Base-by-base conservation (phyloP, 306 rosid species). In the Biancaea sappan region DNA sequence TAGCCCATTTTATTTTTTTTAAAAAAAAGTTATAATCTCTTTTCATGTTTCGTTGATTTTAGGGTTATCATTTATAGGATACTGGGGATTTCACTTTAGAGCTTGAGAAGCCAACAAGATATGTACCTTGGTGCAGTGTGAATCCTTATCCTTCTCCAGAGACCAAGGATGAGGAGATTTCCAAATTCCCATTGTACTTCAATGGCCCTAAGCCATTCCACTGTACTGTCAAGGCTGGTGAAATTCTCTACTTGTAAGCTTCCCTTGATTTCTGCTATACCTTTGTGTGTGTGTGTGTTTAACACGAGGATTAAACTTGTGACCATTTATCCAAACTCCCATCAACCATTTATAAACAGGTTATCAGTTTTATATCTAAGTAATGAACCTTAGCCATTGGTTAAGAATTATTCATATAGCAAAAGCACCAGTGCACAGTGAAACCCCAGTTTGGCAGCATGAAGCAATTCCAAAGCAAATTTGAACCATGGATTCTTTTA, bases 121-220 rank as follows among this genome's bases (percentile, higher is more conserved):
- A 77, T 77, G 96, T 92, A 41, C 96, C 98, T 37, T 90, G 98
- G 96, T 92, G 88, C 60, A 90, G 96, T 67, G 94, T 90, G 61
- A 77, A 90, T 66, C 96, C 96, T 77, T 88, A 77, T 66, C 94
- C 92, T 79, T 79, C 88, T 28, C 59, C 63, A 0, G 84, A 84
- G 85, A 77, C 37, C 41, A 58, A 67, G 72, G 83, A 81, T 6
- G 67, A 69, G 2, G 88, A 84, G 73, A 74, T 80, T 40, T 71
- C 84, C 7, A 84, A 80, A 64, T 90, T 84, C 35, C 96, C 96
- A 1, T 65, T 88, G 66, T 90, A 79, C 58, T 90, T 92, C 74
- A 73, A 82, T 13, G 91, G 92, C 14, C 91, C 94, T n/a, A 77
- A 50, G 63, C 92, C 92, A 0, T 86, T 92, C 46, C 53, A 80